phyloP scores from a whole-genome alignment of 202 grass and related monocot species.

The Brachypodium distachyon region DNA sequence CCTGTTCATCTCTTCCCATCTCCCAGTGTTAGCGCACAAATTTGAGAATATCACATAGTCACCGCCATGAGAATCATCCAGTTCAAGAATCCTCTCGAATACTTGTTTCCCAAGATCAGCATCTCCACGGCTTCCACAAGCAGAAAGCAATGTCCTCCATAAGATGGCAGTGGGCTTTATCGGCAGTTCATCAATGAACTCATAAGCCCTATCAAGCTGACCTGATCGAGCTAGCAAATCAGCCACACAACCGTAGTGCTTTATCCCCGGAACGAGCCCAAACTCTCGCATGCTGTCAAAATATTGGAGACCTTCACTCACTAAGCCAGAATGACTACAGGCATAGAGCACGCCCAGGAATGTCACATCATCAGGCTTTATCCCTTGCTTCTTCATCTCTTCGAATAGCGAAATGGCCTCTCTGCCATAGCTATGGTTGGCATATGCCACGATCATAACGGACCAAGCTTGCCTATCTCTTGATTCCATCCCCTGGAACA shows the following conservation, averaged over 20 bases:
- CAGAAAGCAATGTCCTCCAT: constrained; percentile 66
- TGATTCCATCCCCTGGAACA: constrained; percentile 48
- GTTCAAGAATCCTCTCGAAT: constrained; percentile 63
- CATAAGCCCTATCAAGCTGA: constrained; percentile 50
- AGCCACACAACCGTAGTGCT: constrained; percentile 67
- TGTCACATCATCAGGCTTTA: constrained; percentile 54
- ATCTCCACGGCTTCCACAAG: constrained; percentile 42
- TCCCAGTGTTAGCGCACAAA: constrained; percentile 52
- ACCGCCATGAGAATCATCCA: constrained; percentile 70
- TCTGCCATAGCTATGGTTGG: constrained; percentile 43
- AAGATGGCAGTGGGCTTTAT: constrained; percentile 56
- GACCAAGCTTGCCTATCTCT: constrained; percentile 71
- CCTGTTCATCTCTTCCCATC: constrained; percentile 60
- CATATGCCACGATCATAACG: constrained; percentile 56
- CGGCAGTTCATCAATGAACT: constrained; percentile 55
- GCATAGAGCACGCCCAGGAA: constrained; percentile 56
- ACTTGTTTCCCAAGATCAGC: constrained; percentile 37
- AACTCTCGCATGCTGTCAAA: constrained; percentile 50
- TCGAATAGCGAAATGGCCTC: constrained; percentile 51
- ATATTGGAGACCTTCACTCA: constrained; percentile 52
- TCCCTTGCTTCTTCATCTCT: constrained; percentile 54
- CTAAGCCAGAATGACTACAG: constrained; percentile 66
- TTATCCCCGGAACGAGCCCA: constrained; percentile 47
- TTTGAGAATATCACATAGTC: constrained; percentile 75
- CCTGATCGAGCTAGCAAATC: constrained; percentile 63